phyloP scores from a whole-genome alignment of 441 rosid species.

The Pelargonium myrrhifolium region DNA sequence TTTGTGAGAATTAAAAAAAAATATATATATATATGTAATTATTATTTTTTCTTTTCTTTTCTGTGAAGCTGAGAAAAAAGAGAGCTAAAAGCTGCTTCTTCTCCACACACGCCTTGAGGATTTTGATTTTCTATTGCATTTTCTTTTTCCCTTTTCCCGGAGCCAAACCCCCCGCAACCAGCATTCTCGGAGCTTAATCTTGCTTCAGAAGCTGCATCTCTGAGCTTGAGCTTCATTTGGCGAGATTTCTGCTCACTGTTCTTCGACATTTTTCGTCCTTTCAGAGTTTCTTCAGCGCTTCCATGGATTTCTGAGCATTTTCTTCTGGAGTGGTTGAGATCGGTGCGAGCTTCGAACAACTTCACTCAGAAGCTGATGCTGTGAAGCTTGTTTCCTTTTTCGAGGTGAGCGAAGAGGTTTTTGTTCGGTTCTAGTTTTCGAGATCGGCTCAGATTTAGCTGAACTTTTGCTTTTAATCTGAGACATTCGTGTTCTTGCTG shows the following conservation, averaged over 20 bases:
- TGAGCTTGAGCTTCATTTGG: neutral
- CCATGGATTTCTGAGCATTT: slow-evolving; percentile 1
- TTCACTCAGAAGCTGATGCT: neutral
- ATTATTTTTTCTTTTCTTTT: slow-evolving; percentile 2
- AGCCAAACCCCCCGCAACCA: slow-evolving; percentile 24
- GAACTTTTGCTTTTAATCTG: slow-evolving; percentile 11
- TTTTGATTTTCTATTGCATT: slow-evolving; percentile 24
- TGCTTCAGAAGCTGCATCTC: neutral
- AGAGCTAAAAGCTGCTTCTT: slow-evolving; percentile 33
- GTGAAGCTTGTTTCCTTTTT: slow-evolving; percentile 4
- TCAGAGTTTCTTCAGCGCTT: slow-evolving; percentile 1
- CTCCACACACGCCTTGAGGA: slow-evolving; percentile 31
- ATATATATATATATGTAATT: neutral
- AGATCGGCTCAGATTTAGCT: slow-evolving; percentile 18
- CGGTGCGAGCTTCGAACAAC: neutral
- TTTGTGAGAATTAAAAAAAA: neutral
- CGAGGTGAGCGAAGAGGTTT: slow-evolving; percentile 8
- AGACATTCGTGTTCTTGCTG: slow-evolving; percentile 11
- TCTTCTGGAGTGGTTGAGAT: neutral
- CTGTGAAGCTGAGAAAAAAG: slow-evolving; percentile 28
- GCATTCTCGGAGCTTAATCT: neutral
- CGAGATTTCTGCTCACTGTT: neutral
- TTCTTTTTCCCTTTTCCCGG: slow-evolving; percentile 25
- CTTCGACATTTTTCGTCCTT: neutral
- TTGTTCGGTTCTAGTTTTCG: neutral